These are phyloP conservation scores for Termitomyces sp. DNA, from an alignment of 768 basidiomycete species.

Conservation along the genomic window DNA sequence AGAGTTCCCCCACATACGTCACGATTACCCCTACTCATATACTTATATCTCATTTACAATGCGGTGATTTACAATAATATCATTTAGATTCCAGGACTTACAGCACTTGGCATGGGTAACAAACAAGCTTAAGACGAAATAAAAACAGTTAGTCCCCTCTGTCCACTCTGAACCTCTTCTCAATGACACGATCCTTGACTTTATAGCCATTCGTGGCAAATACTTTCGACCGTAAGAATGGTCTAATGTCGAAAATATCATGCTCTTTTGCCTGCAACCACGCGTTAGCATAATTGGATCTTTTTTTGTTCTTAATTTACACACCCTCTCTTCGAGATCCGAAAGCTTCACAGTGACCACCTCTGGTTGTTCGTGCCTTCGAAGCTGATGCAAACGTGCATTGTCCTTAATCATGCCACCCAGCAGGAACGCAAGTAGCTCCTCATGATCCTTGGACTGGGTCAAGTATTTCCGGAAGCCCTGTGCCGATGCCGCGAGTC, in stretches of 20 bases:
- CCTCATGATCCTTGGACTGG: constrained; percentile 93
- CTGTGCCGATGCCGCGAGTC: constrained; percentile 30
- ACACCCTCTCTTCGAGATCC: constrained; percentile 84
- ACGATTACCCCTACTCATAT: constrained; percentile 8
- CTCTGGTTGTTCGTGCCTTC: constrained; percentile 72
- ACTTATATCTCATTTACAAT: not conserved
- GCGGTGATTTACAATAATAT: constrained; percentile 6
- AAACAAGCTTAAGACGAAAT: constrained; percentile 17
- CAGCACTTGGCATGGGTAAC: not conserved
- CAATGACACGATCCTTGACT: constrained; percentile 57
- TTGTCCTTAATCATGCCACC: constrained; percentile 93
- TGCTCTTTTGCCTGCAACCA: constrained; percentile 81
- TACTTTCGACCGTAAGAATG: constrained; percentile 81
- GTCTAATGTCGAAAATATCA: constrained; percentile 86
- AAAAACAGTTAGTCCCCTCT: constrained; percentile 28
- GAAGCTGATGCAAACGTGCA: constrained; percentile 76
- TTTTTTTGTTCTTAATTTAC: constrained; percentile 19
- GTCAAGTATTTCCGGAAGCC: constrained; percentile 81
- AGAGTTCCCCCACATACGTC: not conserved
- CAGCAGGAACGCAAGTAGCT: constrained; percentile 89
- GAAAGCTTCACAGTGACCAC: constrained; percentile 67
- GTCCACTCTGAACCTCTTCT: constrained; percentile 64
- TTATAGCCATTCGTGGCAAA: constrained; percentile 90
- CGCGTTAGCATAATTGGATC: not conserved
- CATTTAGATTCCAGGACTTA: constrained; percentile 6